Percentiles rank a stretch among this genome's conserved stretches.
Evolutionary conservation across 2,329 filamentous ascomycete genomes (phyloP).

Genomic region (Aspergillus sp.): DNA sequence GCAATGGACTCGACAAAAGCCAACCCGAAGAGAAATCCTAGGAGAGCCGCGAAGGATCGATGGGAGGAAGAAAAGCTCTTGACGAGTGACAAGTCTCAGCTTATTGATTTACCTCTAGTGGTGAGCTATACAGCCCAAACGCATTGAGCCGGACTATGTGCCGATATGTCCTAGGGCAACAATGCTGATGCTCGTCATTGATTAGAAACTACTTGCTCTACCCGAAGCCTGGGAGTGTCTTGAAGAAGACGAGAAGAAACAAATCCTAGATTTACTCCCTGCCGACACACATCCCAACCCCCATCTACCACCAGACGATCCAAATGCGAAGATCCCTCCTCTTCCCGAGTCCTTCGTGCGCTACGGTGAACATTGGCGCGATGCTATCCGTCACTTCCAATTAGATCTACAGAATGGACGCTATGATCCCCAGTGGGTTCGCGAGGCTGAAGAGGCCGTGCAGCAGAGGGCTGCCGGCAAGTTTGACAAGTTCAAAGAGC

Average conservation of each 20-base stretch:
- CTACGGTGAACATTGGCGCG: constrained; percentile 55
- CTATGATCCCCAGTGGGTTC: constrained; percentile 62
- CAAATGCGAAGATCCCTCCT: constrained; percentile 40
- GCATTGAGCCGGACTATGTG: not conserved
- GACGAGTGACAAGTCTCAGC: constrained; percentile 43
- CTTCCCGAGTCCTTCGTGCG: constrained; percentile 47
- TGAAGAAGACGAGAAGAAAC: constrained; percentile 46
- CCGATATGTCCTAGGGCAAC: not conserved
- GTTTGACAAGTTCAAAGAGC: constrained; percentile 61
- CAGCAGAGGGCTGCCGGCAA: constrained; percentile 56
- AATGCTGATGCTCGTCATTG: constrained; percentile 8
- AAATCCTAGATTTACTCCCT: constrained; percentile 46
- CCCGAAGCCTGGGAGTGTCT: constrained; percentile 49
- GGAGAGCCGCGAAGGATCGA: constrained; percentile 38
- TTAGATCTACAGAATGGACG: constrained; percentile 59
- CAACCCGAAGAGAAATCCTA: constrained; percentile 38
- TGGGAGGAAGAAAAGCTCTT: constrained; percentile 46
- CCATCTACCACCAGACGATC: constrained; percentile 33
- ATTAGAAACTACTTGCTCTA: constrained; percentile 45
- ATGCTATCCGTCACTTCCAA: constrained; percentile 60
- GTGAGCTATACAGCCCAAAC: constrained; percentile 32
- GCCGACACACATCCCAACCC: constrained; percentile 46
- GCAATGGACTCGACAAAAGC: constrained; percentile 35
- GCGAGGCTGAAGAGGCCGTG: constrained; percentile 58
- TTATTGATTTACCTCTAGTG: constrained; percentile 44